Evolutionary conservation across 1,284 basidiomycete species (phyloP).

Genomic region (Boletus semigastroideus): DNA sequence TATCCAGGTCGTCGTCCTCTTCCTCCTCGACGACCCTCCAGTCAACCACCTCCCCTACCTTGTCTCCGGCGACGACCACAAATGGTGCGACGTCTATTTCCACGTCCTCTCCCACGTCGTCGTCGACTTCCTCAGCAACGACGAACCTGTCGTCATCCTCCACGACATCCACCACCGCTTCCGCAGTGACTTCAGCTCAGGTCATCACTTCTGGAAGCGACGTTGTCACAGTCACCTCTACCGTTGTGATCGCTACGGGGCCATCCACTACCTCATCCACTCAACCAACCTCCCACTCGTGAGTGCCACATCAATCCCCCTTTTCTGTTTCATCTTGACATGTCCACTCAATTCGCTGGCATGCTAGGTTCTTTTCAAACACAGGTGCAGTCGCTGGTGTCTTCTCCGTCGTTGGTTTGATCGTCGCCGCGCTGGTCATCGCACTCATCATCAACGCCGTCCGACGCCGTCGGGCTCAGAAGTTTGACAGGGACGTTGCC

Average conservation of each 20-base stretch:
- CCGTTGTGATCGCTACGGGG: constrained; percentile 2
- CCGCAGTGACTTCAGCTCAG: background rate
- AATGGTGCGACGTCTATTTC: constrained; percentile 17
- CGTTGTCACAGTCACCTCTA: constrained; percentile 17
- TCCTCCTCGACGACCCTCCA: background rate
- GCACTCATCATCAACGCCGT: constrained; percentile 52
- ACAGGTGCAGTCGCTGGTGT: constrained; percentile 68
- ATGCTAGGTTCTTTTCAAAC: constrained; percentile 66
- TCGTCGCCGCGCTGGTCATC: constrained; percentile 51
- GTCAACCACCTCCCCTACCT: background rate
- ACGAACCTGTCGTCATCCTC: constrained; percentile 8
- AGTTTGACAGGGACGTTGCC: constrained; percentile 68
- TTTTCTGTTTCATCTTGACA: background rate
- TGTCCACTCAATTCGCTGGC: constrained; percentile 10
- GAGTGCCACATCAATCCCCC: constrained; percentile 9
- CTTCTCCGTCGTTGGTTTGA: constrained; percentile 65
- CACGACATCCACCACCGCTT: background rate
- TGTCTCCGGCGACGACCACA: constrained; percentile 9
- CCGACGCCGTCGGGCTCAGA: constrained; percentile 59
- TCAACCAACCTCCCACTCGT: constrained; percentile 23
- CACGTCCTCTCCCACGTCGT: constrained; percentile 8
- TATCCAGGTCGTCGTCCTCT: background rate
- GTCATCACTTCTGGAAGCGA: constrained; percentile 12
- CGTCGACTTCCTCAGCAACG: constrained; percentile 7
- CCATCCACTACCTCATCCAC: background rate